Evolutionary conservation across 2,329 filamentous ascomycete species (phyloP).

Genomic region (Venturia nashicola): DNA sequence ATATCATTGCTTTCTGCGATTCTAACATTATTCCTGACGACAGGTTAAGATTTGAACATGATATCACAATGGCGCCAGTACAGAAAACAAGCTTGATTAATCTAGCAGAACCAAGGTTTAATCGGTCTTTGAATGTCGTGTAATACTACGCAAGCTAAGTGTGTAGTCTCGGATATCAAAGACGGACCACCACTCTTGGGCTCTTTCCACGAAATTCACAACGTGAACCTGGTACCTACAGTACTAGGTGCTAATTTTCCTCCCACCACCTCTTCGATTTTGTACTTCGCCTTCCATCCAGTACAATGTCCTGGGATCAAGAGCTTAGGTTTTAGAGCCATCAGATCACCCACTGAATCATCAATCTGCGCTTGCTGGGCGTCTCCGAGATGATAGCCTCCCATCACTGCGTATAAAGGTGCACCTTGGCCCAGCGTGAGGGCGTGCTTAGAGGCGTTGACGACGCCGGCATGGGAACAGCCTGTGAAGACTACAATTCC

Average conservation of each 20-base stretch:
- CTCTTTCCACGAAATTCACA: background rate
- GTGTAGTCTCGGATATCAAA: too few relatives aligned
- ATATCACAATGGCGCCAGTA: too few relatives aligned
- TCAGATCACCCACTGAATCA: conserved; percentile 36
- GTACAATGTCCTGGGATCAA: conserved; percentile 44
- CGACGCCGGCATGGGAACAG: conserved; percentile 43
- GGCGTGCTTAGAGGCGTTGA: conserved; percentile 39
- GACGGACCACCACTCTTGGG: too few relatives aligned
- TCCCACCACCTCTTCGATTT: conserved; percentile 39
- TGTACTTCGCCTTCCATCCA: conserved; percentile 42
- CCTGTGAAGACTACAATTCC: conserved; percentile 44
- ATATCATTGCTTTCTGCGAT: too few relatives aligned
- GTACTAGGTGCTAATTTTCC: conserved; percentile 38
- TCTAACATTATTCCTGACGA: too few relatives aligned
- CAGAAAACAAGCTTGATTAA: too few relatives aligned
- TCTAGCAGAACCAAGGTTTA: too few relatives aligned
- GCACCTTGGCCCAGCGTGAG: conserved; percentile 24
- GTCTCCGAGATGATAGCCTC: conserved; percentile 42
- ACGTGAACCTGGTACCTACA: conserved; percentile 25
- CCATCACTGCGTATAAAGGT: conserved; percentile 38
- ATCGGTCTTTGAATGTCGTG: too few relatives aligned
- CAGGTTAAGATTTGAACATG: too few relatives aligned
- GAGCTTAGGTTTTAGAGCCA: conserved; percentile 33
- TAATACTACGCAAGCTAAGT: too few relatives aligned
- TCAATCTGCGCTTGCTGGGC: conserved; percentile 31